Evolutionary conservation across 2,329 filamentous ascomycete species (phyloP).

Genomic region (Xylariaceae sp.): DNA sequence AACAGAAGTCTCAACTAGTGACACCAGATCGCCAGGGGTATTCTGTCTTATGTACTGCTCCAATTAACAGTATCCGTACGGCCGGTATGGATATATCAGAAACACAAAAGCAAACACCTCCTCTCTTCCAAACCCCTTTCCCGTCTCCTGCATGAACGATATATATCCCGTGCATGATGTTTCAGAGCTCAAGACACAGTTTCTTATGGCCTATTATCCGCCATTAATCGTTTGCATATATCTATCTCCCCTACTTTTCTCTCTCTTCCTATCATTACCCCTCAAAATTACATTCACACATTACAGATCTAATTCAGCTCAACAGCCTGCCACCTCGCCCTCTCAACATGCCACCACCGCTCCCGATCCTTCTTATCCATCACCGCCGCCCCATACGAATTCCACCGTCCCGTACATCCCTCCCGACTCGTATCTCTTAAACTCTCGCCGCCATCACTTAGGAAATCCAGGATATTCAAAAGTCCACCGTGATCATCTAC

Average conservation of each 20-base stretch:
- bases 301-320: conserved; percentile 7
- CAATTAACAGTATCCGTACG: no score
- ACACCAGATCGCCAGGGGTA: no score
- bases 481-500: conserved; percentile 53
- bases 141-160: neutral
- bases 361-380: conserved; percentile 44
- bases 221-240: neutral
- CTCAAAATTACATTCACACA: neutral
- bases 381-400: conserved; percentile 26
- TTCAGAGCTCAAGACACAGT: no score
- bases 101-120: neutral
- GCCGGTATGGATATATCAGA: neutral
- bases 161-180: neutral
- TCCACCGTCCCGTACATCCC: conserved; percentile 46
- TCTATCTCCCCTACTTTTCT: neutral
- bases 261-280: no score
- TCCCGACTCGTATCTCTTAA: conserved; percentile 31
- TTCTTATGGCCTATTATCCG: no score
- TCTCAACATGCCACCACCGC: conserved; percentile 47
- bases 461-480: conserved; percentile 46
- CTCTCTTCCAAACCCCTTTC: no score
- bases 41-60: no score
- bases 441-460: conserved; percentile 44
- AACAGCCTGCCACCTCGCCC: conserved; percentile 38
- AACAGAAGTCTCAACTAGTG: no score